Evolutionary conservation across 2,329 filamentous ascomycete genomes (phyloP), one percentile per base, ranked within the genome.

Genomic region (Byssothecium circinans): DNA sequence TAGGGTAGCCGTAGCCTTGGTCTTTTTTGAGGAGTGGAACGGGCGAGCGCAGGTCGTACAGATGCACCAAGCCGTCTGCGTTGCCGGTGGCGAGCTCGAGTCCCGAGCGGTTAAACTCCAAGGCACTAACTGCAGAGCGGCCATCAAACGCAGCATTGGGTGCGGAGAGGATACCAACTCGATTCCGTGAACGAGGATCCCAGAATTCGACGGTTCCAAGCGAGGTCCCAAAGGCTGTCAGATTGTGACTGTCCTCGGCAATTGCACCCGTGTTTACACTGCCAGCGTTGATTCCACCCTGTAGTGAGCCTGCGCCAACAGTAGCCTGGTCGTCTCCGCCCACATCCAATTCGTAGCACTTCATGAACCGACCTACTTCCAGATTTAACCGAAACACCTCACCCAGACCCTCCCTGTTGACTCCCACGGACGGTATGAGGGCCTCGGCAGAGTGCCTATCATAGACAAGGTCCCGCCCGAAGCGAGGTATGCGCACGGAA

Each of bases 191-290:
- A 50, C 94, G 82, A 1, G 91, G 82, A 67, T 99, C 94, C 89
- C 91, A 99, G 64, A 97, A 92, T 68, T 99, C 94, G 20, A 97
- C 89, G 1, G 92, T 96, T n/a, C 94, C 92, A 47, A 94, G 77
- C 2, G 90, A 91, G 1, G 94, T 99, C 43, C 95, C 94, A 62
- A 99, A 99, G 0, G 92, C 91, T 27, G 91, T 80, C 4, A 99
- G 78, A 47, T 94, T 94, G 69, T 99, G 94, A 39, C 88, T 91
- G 33, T 86, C 82, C 67, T 96, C 89, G 2, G 94, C 94, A 50
- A 96, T 83, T 2, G 91, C 87, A 11, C 85, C 92, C 7, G 86
- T 86, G 65, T 97, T 96, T 43, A 97, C 91, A 41, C 87, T 86
- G 12, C 91, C 91, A 0, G 89, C 87, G 47, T 86, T 81, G 38